Evolutionary conservation across 495 filamentous ascomycete genomes (phyloP).

Genomic region (Aspergillus asperescens): DNA sequence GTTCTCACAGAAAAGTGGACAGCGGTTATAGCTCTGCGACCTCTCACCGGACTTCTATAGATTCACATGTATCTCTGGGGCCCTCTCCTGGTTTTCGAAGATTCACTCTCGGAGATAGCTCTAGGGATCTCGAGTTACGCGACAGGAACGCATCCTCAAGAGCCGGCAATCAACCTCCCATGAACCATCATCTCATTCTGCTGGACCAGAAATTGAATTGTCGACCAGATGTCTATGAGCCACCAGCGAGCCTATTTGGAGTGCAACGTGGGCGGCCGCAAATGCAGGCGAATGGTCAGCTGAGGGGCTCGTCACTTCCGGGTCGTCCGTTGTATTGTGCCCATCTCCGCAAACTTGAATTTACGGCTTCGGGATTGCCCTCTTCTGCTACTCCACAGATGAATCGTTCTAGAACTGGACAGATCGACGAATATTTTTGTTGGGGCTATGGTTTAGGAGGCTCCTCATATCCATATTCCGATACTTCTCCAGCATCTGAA

Average conservation of each 20-base stretch:
- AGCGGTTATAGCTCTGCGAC: slow-evolving; percentile 42
- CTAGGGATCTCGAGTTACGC: slow-evolving; percentile 11
- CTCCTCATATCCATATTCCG: background rate
- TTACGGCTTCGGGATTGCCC: background rate
- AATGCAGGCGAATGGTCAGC: background rate
- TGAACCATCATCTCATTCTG: slow-evolving; percentile 25
- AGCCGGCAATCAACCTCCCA: slow-evolving; percentile 4
- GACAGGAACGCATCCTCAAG: background rate
- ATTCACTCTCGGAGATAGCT: slow-evolving; percentile 7
- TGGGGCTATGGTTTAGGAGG: background rate
- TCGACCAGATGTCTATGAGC: background rate
- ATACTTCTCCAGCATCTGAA: background rate
- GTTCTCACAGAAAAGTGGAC: slow-evolving; percentile 34
- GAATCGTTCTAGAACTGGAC: background rate
- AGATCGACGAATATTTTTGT: background rate
- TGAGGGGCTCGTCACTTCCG: slow-evolving; percentile 12
- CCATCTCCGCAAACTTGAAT: slow-evolving; percentile 13
- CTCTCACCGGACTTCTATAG: slow-evolving; percentile 27
- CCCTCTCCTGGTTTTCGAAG: slow-evolving; percentile 8
- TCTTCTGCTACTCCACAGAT: background rate
- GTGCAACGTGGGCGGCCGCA: slow-evolving; percentile 15
- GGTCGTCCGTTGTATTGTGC: slow-evolving; percentile 13
- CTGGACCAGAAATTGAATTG: slow-evolving; percentile 8
- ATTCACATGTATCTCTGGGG: slow-evolving; percentile 25
- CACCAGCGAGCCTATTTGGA: slow-evolving; percentile 8